These are phyloP conservation scores for Pseudisothecium myosuroides DNA, from an alignment of 225 moss, liverwort and hornwort species.

Conservation along the genomic window DNA sequence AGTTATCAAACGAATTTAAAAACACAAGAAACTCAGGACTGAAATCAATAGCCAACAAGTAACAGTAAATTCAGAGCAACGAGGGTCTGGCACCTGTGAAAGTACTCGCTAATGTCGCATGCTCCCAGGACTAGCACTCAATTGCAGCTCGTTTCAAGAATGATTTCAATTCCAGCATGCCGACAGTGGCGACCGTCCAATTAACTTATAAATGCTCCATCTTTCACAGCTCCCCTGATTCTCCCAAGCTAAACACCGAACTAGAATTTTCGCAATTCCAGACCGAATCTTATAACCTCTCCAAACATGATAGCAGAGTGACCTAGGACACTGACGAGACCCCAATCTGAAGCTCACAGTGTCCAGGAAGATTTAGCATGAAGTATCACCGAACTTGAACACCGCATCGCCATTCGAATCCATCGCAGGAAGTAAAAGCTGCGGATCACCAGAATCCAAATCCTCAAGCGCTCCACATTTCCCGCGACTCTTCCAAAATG, in stretches of 20 bases:
- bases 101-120: neutral
- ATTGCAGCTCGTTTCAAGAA: neutral
- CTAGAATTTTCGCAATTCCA: neutral
- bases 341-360: neutral
- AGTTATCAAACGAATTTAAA: neutral
- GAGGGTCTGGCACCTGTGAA: neutral
- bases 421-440: neutral
- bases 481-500: neutral
- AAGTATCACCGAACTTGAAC: neutral
- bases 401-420: neutral
- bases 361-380: neutral
- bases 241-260: neutral
- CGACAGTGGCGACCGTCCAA: neutral
- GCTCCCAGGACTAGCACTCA: neutral
- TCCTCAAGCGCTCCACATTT: neutral
- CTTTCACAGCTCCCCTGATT: neutral
- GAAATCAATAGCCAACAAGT: neutral
- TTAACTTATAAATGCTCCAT: neutral
- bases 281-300: neutral
- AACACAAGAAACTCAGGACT: neutral
- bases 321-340: neutral
- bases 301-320: neutral
- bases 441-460: neutral
- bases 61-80: neutral
- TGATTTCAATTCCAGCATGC: neutral